A percentile compares a stretch with the other conserved stretches of the same genome.
Conservation (phyloP, 176 grass and related monocot species). For the Rhynchospora pubera region DNA sequence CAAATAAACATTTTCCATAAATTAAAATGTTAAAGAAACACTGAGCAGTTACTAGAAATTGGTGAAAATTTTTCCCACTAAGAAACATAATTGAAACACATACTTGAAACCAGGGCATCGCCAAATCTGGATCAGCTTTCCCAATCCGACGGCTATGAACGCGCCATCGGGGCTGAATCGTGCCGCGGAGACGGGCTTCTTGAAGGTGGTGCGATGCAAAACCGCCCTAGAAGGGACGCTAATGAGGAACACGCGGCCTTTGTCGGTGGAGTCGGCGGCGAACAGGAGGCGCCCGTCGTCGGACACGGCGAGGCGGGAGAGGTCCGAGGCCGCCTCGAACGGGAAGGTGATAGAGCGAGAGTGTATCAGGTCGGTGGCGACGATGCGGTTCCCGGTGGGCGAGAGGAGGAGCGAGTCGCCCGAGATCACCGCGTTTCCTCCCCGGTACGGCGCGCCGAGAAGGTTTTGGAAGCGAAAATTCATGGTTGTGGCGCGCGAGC, state of each 20-base stretch:
- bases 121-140: slow-evolving; percentile 87
- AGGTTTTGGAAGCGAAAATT: slow-evolving; percentile 96
- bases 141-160: slow-evolving; percentile 70
- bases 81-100: not conserved
- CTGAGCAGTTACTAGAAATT: not conserved
- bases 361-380: slow-evolving; percentile 61
- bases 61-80: not conserved
- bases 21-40: not conserved
- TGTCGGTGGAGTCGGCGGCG: slow-evolving; percentile 37
- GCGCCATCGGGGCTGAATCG: slow-evolving; percentile 70
- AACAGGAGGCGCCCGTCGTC: slow-evolving; percentile 66
- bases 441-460: slow-evolving; percentile 84
- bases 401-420: slow-evolving; percentile 70
- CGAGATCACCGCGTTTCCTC: slow-evolving; percentile 70
- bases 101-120: slow-evolving; percentile 57
- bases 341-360: slow-evolving; percentile 65
- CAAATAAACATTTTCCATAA: slow-evolving; percentile 1
- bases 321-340: slow-evolving; percentile 71
- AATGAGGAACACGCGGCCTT: slow-evolving; percentile 47
- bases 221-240: slow-evolving; percentile 65
- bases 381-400: slow-evolving; percentile 65
- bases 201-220: slow-evolving; percentile 78
- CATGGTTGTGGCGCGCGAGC: slow-evolving; percentile 31
- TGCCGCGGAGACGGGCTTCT: slow-evolving; percentile 41
- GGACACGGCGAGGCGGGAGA: slow-evolving; percentile 57